Evolutionary conservation across 2,329 filamentous ascomycete genomes (phyloP), one percentile per base, ranked within the genome.

Genomic region (Mycosphaerella arachidis): DNA sequence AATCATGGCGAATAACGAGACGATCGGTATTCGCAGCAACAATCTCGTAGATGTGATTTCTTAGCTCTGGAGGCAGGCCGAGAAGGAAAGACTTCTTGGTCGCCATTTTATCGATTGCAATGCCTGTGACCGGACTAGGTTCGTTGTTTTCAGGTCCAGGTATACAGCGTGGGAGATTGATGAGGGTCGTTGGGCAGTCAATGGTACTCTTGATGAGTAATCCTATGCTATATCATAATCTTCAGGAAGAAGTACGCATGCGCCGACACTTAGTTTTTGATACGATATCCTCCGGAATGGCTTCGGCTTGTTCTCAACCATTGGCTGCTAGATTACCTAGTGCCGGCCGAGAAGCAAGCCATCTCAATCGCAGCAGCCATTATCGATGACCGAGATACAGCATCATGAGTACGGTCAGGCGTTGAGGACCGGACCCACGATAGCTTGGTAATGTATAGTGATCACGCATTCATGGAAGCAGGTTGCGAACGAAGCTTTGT

Each of bases 21-120:
- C 54, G 46, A 18, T 62, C 43, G 24, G 45, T 58, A 33, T 63
- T 58, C 8, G 29, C 31, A 35, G 59, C 55, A 35, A 66, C 48
- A 13, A 33, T 43, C 31, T 68, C 68, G 60, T 68, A 71, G 37
- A 70, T 67, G 45, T 60, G 60, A 53, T 71, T 71, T 55, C 63
- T 57, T n/a, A 67, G 40, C 33, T 67, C 66, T 29, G 59, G 59
- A 30, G 66, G 62, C 8, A 67, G 54, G 12, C 37, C 59, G 24
- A 63, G 37, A 31, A 67, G 51, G 13, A 51, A 10, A 43, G 40
- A 18, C n/a, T 43, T 43, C 40, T 43, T n/a, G 13, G 18, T 43
- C 18, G 54, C 33, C 59, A 53, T 30, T 20, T 59, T 27, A 40
- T 31, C 16, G 53, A 20, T n/a, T n/a, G 40, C 10, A 43, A 18